phyloP scores from a whole-genome alignment of 305 asterid genomes.

The Petunia hybrid region DNA sequence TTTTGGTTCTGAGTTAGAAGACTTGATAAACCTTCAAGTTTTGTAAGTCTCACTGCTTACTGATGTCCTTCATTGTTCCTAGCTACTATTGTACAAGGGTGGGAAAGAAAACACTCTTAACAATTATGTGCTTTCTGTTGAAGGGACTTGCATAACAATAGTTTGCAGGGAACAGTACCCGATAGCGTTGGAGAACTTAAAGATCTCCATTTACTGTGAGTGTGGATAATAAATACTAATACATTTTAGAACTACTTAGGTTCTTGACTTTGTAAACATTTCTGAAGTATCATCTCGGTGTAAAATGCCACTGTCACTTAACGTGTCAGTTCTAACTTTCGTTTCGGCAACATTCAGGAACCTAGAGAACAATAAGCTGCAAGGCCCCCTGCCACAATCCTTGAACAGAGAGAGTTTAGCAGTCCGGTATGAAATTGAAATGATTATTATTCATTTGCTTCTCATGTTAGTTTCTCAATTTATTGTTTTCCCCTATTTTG shows the following conservation, averaged over 20 bases:
- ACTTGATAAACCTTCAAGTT: slow-evolving; percentile 83
- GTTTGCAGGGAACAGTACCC: slow-evolving; percentile 80
- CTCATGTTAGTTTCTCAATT: slow-evolving; percentile 4
- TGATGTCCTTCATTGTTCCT: not conserved
- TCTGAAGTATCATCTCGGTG: not conserved
- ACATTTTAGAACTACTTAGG: not conserved
- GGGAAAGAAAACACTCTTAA: not conserved
- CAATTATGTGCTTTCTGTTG: slow-evolving; percentile 31
- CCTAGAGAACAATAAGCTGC: slow-evolving; percentile 81
- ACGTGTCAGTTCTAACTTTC: slow-evolving; percentile 26
- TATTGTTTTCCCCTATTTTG: slow-evolving; percentile 8
- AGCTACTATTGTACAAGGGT: not conserved
- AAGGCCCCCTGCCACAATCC: slow-evolving; percentile 87
- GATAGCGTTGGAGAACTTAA: slow-evolving; percentile 77
- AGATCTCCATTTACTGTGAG: slow-evolving; percentile 85
- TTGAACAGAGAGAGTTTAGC: slow-evolving; percentile 72
- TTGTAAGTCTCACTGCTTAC: slow-evolving; percentile 62
- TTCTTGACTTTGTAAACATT: not conserved
- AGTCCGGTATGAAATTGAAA: slow-evolving; percentile 60
- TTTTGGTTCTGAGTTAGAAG: slow-evolving; percentile 85
- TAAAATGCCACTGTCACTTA: slow-evolving; percentile 2
- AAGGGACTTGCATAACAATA: slow-evolving; percentile 92
- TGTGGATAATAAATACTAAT: slow-evolving; percentile 31
- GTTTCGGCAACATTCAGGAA: slow-evolving; percentile 55
- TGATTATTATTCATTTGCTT: not conserved